Evolutionary conservation across 805 yeast genomes (phyloP), one percentile per base, ranked within the genome.

Genomic region (Wickerhamiella brachini): DNA sequence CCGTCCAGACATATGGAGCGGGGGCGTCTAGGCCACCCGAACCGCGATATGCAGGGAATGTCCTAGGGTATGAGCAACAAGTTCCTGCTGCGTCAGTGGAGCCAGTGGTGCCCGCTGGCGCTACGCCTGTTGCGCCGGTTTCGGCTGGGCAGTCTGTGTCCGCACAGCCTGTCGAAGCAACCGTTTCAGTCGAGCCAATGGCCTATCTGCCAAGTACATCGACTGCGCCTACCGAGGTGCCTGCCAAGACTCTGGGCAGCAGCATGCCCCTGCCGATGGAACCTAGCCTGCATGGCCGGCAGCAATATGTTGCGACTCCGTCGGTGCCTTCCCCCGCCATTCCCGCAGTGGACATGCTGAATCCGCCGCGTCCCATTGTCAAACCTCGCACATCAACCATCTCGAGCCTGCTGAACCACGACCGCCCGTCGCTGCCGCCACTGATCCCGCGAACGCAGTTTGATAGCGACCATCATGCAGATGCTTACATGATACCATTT

Each of bases 281-380:
- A 42, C 44, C 44, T 44, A 47, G 6, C 8, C 15, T 41, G 13
- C 50, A 37, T 37, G 20, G 41, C 5, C 17, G 20, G 9, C 20
- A 12, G n/a, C 50, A 15, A 21, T 21, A 12, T 10, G 24, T 44
- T 21, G 26, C 44, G 43, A 10, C 17, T 2, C 37, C 49, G 26
- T 24, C 26, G 13, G 23, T 13, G 29, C 49, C 24, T 2, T 2
- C 45, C 6, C 20, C 18, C 4, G 43, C 24, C 29, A 24, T 13
- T 5, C 20, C 50, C 15, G 26, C 46, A 21, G 18, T 48, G 9
- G 45, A 39, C 18, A 15, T 37, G 41, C 38, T 49, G n/a, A 41
- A 45, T 39, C 34, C 49, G 3, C 48, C 53, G 43, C 51, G 54
- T 8, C 56, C 56, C 8, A 48, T 51, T 8, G 53, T 54, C 24